Conservation (phyloP, 75 land plant species). For the Gnetum montanum region DNA sequence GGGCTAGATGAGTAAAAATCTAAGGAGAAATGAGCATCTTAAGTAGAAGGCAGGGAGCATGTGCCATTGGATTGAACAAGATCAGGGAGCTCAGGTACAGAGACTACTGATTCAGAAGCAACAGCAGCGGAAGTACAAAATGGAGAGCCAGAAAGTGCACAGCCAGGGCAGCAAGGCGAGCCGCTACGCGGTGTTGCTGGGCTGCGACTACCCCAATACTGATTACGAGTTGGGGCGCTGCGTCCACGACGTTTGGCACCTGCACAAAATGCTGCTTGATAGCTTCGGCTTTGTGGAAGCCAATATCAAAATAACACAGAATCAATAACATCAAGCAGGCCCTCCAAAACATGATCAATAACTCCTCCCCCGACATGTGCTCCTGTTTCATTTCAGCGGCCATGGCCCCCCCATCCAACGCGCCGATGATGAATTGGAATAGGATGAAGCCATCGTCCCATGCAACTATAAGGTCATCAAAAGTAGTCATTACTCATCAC, state of each 20-base stretch:
- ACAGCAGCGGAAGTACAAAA: too few relatives aligned
- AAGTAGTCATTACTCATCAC: too few relatives aligned
- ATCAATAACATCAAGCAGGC: slow-evolving; percentile 52
- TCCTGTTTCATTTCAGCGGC: slow-evolving; percentile 82
- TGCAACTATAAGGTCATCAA: slow-evolving; percentile 76
- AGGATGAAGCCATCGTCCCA: slow-evolving; percentile 78
- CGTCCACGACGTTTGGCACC: slow-evolving; percentile 58
- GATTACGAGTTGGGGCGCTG: slow-evolving; percentile 61
- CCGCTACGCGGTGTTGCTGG: slow-evolving; percentile 52
- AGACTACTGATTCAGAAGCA: too few relatives aligned
- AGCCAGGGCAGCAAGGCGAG: too few relatives aligned
- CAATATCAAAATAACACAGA: slow-evolving; percentile 31
- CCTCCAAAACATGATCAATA: slow-evolving; percentile 25
- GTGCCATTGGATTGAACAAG: too few relatives aligned
- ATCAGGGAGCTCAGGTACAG: too few relatives aligned
- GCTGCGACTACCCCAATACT: slow-evolving; percentile 71
- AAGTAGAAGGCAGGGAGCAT: too few relatives aligned
- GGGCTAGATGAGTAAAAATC: too few relatives aligned
- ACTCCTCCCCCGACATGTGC: slow-evolving; percentile 41
- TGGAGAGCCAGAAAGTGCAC: too few relatives aligned
- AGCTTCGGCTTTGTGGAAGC: slow-evolving; percentile 46
- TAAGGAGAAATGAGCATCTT: too few relatives aligned
- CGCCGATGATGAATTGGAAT: slow-evolving; percentile 2
- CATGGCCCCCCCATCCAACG: slow-evolving; percentile 59
- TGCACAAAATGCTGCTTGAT: slow-evolving; percentile 28